phyloP scores from a whole-genome alignment of 208 protist genomes.

The Leishmania amazonensis region DNA sequence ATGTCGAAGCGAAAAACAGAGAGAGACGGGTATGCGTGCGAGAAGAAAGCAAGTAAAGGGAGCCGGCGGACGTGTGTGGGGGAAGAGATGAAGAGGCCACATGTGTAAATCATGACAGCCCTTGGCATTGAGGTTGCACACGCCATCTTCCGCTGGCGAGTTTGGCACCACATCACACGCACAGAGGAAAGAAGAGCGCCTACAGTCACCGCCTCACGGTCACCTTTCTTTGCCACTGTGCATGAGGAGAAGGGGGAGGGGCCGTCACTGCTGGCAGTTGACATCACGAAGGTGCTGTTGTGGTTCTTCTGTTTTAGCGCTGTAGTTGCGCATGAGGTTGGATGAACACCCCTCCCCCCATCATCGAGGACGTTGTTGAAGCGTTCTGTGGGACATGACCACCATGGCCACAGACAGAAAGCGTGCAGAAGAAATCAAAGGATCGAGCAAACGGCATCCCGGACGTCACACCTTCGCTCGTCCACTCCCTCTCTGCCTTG shows the following conservation, averaged over 20 bases:
- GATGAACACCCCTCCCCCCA: neutral
- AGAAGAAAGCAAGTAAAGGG: neutral
- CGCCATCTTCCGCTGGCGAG: neutral
- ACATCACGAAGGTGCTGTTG: neutral
- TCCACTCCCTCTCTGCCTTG: neutral
- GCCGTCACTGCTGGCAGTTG: neutral
- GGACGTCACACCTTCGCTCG: neutral
- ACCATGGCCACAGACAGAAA: neutral
- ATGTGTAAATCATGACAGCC: too few species aligned
- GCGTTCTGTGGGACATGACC: neutral
- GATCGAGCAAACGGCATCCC: neutral
- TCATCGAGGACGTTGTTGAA: neutral
- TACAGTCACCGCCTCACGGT: neutral
- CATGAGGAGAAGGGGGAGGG: neutral
- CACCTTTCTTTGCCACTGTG: neutral
- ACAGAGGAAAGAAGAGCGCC: neutral
- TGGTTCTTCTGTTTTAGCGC: neutral
- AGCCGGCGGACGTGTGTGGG: neutral
- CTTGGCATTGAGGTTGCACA: neutral
- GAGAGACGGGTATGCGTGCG: too few species aligned
- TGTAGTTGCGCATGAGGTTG: neutral
- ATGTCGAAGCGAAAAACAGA: neutral
- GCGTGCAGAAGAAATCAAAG: neutral
- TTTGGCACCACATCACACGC: neutral
- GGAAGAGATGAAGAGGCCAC: too few species aligned